Conservation (phyloP, 768 basidiomycete genomes). For the Mycena belliarum region DNA sequence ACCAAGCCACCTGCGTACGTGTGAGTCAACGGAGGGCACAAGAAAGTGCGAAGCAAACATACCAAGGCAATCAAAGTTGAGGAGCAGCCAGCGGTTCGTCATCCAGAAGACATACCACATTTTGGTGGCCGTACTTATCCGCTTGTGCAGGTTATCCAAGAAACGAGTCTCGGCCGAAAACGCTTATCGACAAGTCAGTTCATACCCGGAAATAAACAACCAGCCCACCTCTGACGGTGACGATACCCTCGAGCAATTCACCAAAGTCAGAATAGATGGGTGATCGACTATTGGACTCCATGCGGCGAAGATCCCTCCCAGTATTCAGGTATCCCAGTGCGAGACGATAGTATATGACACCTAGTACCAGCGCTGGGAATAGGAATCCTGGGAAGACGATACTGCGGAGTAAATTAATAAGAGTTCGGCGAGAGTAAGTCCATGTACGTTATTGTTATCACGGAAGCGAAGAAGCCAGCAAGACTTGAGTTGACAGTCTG, state of each 20-base stretch:
- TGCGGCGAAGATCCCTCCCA: constrained; percentile 81
- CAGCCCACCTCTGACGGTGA: constrained; percentile 70
- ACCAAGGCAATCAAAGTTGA: constrained; percentile 15
- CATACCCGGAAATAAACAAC: background rate
- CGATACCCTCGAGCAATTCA: constrained; percentile 84
- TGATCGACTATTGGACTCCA: constrained; percentile 87
- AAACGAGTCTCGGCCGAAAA: constrained; percentile 83
- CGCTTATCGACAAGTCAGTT: constrained; percentile 28
- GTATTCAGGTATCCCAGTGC: constrained; percentile 77
- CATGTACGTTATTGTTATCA: constrained; percentile 69
- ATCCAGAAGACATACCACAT: constrained; percentile 71
- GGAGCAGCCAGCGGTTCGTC: constrained; percentile 15
- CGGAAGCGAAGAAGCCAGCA: constrained; percentile 74
- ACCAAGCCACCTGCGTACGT: constrained; percentile 13
- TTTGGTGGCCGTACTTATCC: constrained; percentile 77
- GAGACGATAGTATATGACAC: constrained; percentile 68
- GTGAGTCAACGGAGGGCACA: background rate
- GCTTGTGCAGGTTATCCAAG: constrained; percentile 69
- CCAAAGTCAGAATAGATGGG: constrained; percentile 85
- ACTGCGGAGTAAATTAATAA: constrained; percentile 31
- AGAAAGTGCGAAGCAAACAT: background rate
- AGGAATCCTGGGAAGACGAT: constrained; percentile 83
- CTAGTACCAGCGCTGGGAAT: constrained; percentile 65
- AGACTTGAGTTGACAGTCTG: constrained; percentile 78
- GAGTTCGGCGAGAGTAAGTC: background rate